A percentile compares a stretch with the other conserved stretches of the same genome.
Evolutionary conservation across 2,329 filamentous ascomycete genomes (phyloP).

Genomic region (Plenodomus biglobosus): DNA sequence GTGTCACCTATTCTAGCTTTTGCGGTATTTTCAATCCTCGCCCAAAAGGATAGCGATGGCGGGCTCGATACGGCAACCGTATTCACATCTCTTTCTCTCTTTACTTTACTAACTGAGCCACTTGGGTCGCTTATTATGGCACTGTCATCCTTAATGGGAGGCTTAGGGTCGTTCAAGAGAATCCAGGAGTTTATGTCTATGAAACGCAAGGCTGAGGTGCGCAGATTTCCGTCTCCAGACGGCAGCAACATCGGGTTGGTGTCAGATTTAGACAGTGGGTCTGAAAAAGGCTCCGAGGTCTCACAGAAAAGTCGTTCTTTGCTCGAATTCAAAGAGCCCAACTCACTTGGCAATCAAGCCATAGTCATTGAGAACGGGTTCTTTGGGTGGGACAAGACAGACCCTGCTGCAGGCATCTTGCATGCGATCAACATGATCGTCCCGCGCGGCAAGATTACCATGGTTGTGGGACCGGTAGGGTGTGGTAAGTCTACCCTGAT

Average conservation of each 20-base stretch:
- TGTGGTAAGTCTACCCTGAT: conserved; percentile 57
- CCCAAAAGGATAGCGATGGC: conserved; percentile 36
- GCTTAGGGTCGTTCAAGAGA: conserved; percentile 50
- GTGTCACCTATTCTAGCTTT: conserved; percentile 52
- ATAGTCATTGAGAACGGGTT: conserved; percentile 49
- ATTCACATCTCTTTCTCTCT: conserved; percentile 53
- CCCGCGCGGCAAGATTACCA: conserved; percentile 49
- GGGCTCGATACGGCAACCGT: conserved; percentile 47
- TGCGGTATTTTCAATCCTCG: conserved; percentile 48
- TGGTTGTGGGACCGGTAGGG: conserved; percentile 55
- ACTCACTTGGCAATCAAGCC: conserved; percentile 25
- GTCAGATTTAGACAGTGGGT: conserved; percentile 22
- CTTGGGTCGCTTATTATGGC: conserved; percentile 51
- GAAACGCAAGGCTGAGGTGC: conserved; percentile 20
- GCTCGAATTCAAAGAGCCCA: conserved; percentile 23
- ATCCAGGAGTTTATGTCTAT: conserved; percentile 51
- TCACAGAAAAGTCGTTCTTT: conserved; percentile 30
- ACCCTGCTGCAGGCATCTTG: conserved; percentile 42
- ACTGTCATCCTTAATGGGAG: conserved; percentile 48
- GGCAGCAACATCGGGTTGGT: conserved; percentile 21
- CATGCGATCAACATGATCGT: conserved; percentile 47
- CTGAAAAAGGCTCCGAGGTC: conserved; percentile 28
- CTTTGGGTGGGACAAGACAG: conserved; percentile 52
- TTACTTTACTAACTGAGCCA: conserved; percentile 51
- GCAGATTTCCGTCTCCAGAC: conserved; percentile 22